Conservation (phyloP, 805 yeast genomes). For the Peterozyma xylosa region DNA sequence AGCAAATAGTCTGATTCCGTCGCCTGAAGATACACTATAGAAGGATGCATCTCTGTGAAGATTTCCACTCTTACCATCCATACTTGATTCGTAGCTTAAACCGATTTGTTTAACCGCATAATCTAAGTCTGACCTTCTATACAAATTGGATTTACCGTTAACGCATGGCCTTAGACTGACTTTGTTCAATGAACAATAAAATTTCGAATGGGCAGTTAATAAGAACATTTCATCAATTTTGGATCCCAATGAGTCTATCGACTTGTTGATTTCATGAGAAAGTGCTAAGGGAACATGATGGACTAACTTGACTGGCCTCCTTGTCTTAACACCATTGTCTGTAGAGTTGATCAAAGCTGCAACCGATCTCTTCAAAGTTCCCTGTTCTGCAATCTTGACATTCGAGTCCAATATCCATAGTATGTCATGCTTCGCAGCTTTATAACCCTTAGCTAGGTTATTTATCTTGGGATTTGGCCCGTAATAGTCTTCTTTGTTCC, state of each 20-base stretch:
- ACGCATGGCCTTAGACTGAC: slow-evolving; percentile 80
- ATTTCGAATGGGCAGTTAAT: slow-evolving; percentile 77
- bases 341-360: slow-evolving; percentile 36
- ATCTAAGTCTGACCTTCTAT: slow-evolving; percentile 60
- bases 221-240: slow-evolving; percentile 79
- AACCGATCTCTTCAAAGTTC: slow-evolving; percentile 60
- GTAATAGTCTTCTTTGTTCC: slow-evolving; percentile 35
- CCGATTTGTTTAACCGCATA: slow-evolving; percentile 39
- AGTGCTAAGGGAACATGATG: slow-evolving; percentile 77
- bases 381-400: slow-evolving; percentile 60
- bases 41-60: slow-evolving; percentile 21
- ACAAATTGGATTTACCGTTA: slow-evolving; percentile 82
- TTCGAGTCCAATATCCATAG: slow-evolving; percentile 85
- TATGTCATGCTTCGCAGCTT: slow-evolving; percentile 59
- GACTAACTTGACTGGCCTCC: slow-evolving; percentile 51
- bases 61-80: slow-evolving; percentile 26
- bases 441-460: slow-evolving; percentile 76
- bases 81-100: slow-evolving; percentile 17
- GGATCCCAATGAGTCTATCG: slow-evolving; percentile 42
- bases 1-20: slow-evolving; percentile 64
- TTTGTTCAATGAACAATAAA: slow-evolving; percentile 72
- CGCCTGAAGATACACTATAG: slow-evolving; percentile 21
- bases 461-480: slow-evolving; percentile 91
- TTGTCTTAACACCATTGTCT: slow-evolving; percentile 38
- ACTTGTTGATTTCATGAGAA: slow-evolving; percentile 17